Conservation (phyloP, 805 yeast genomes). For the Osmozyma mogii region DNA sequence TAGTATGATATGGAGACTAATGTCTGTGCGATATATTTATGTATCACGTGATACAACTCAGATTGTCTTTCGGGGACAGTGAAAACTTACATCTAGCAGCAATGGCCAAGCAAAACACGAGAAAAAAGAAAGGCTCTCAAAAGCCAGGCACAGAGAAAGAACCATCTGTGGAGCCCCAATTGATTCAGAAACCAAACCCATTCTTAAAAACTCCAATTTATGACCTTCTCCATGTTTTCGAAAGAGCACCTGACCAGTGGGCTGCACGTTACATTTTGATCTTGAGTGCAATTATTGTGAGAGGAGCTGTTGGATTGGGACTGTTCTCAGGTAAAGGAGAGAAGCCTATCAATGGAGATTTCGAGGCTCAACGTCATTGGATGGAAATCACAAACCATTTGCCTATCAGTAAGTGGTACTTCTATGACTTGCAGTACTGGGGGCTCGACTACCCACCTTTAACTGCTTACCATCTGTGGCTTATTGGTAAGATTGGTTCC, state of each 20-base stretch:
- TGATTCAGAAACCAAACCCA: slow-evolving; percentile 4
- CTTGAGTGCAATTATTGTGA: slow-evolving; percentile 62
- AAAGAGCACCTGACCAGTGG: slow-evolving; percentile 84
- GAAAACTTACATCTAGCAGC: too few relatives aligned
- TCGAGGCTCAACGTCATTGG: slow-evolving; percentile 99
- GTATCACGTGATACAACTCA: too few relatives aligned
- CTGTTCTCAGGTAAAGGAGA: slow-evolving; percentile 66
- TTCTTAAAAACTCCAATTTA: slow-evolving; percentile 43
- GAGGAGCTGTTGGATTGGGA: slow-evolving; percentile 86
- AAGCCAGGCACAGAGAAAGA: too few relatives aligned
- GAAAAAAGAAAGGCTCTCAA: too few relatives aligned
- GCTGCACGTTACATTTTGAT: slow-evolving; percentile 72
- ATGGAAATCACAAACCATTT: slow-evolving; percentile 78
- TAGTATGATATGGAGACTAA: too few relatives aligned
- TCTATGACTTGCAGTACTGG: slow-evolving; percentile 86
- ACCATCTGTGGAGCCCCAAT: too few relatives aligned
- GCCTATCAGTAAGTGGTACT: slow-evolving; percentile 78
- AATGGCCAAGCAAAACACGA: too few relatives aligned
- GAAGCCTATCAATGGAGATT: slow-evolving; percentile 88
- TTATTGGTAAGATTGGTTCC: slow-evolving; percentile 67
- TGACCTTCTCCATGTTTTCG: slow-evolving; percentile 72
- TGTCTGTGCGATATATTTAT: too few relatives aligned
- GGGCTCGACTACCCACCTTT: slow-evolving; percentile 96
- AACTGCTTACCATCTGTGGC: slow-evolving; percentile 87
- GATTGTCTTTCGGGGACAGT: too few relatives aligned